phyloP scores from a whole-genome alignment of 768 basidiomycete genomes.

The Multifurca ochricompacta region DNA sequence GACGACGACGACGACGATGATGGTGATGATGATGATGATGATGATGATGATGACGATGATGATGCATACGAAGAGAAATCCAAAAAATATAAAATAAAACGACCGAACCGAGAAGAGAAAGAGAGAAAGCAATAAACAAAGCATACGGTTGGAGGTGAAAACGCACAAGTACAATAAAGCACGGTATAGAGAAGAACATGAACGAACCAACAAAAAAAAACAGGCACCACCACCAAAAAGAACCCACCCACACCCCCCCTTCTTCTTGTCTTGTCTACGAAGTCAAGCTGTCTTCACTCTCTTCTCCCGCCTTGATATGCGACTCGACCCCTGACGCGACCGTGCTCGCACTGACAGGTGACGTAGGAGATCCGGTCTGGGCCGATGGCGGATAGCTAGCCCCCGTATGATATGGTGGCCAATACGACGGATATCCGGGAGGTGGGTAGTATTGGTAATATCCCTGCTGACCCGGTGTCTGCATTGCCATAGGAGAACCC shows the following conservation, averaged over 20 bases:
- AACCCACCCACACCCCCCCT: background rate
- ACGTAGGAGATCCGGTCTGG: constrained; percentile 13
- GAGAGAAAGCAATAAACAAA: background rate
- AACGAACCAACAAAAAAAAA: background rate
- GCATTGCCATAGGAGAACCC: constrained; percentile 1
- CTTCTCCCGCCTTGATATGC: constrained; percentile 18
- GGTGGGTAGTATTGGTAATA: constrained; percentile 19
- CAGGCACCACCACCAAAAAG: too few species aligned
- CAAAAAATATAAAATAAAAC: background rate
- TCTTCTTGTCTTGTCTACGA: background rate
- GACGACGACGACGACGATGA: background rate
- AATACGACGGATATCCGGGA: constrained; percentile 19
- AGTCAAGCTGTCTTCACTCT: constrained; percentile 13
- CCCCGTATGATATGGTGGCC: constrained; percentile 12
- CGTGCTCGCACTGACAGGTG: constrained; percentile 17
- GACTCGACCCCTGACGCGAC: constrained; percentile 12
- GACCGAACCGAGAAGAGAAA: too few species aligned
- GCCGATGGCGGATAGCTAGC: constrained; percentile 9
- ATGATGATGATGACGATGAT: background rate
- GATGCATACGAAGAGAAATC: constrained; percentile 12
- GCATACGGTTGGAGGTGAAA: background rate
- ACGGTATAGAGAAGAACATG: constrained; percentile 7
- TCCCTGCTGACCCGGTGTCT: constrained; percentile 10
- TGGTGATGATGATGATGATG: background rate
- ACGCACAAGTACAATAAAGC: constrained; percentile 8